phyloP scores from a whole-genome alignment of 441 rosid genomes.

The Iberis amara region DNA sequence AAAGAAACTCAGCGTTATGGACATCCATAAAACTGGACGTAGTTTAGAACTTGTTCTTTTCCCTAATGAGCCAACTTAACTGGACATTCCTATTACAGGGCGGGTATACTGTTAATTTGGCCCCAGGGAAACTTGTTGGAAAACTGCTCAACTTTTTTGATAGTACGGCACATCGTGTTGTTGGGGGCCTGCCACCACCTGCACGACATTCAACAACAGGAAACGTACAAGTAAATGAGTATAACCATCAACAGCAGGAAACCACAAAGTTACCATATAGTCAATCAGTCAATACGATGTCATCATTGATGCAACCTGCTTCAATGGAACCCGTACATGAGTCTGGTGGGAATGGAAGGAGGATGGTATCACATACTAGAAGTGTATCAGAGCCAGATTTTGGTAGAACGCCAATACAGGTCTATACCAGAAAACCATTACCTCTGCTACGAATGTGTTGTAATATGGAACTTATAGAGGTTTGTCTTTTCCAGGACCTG shows the following conservation, averaged over 20 bases:
- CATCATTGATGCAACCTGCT: slow-evolving; percentile 35
- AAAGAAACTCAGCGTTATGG: neutral
- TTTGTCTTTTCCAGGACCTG: slow-evolving; percentile 27
- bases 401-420: slow-evolving; percentile 49
- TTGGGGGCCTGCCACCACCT: slow-evolving; percentile 51
- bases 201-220: slow-evolving; percentile 37
- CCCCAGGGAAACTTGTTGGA: slow-evolving; percentile 77
- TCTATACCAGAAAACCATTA: slow-evolving; percentile 17
- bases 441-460: neutral
- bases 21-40: slow-evolving; percentile 3
- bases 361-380: slow-evolving; percentile 34
- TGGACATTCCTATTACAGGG: slow-evolving; percentile 48
- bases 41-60: neutral
- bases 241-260: slow-evolving; percentile 30
- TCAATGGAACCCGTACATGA: slow-evolving; percentile 46
- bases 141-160: slow-evolving; percentile 70
- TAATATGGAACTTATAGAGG: neutral
- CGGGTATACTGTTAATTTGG: slow-evolving; percentile 67
- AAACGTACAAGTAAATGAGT: slow-evolving; percentile 32
- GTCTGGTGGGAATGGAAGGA: slow-evolving; percentile 34
- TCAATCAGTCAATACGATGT: slow-evolving; percentile 39
- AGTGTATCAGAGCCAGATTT: slow-evolving; percentile 56
- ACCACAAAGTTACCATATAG: slow-evolving; percentile 32
- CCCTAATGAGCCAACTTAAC: slow-evolving; percentile 18
- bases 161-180: slow-evolving; percentile 54